Evolutionary conservation across 768 basidiomycete genomes (phyloP).

Genomic region (Cystobasidium tubakii): DNA sequence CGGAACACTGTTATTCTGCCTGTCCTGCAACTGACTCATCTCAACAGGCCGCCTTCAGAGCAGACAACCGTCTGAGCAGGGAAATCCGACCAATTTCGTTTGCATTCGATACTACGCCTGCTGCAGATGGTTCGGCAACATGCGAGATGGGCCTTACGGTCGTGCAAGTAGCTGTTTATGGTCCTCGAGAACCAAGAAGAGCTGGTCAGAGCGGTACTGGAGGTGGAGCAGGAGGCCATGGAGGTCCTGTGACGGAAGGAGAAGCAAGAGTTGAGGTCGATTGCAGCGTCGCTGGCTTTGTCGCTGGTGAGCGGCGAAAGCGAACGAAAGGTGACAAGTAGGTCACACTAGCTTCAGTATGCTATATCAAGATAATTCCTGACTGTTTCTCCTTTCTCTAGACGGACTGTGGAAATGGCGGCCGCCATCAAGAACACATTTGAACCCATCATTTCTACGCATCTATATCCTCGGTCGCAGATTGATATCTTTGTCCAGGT

Average conservation of each 20-base stretch:
- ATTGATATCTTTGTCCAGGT: constrained; percentile 93
- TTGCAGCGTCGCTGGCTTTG: constrained; percentile 76
- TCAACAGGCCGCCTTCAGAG: constrained; percentile 19
- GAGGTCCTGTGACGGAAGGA: constrained; percentile 58
- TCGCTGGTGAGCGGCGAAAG: constrained; percentile 31
- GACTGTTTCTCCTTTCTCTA: background rate
- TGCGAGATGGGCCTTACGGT: constrained; percentile 85
- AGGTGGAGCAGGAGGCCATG: constrained; percentile 29
- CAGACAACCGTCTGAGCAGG: constrained; percentile 34
- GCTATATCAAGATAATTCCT: background rate
- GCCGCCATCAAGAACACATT: constrained; percentile 86
- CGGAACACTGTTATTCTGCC: background rate
- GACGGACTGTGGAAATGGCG: constrained; percentile 61
- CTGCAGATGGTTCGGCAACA: constrained; percentile 68
- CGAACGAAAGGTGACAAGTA: constrained; percentile 37
- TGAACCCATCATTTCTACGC: constrained; percentile 85
- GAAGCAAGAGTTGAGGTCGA: constrained; percentile 85
- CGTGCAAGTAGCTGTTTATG: constrained; percentile 80
- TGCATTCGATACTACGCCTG: constrained; percentile 31
- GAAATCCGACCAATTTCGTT: constrained; percentile 30
- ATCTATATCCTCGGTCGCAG: constrained; percentile 84
- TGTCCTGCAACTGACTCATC: background rate
- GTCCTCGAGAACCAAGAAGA: constrained; percentile 80
- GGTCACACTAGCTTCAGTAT: background rate
- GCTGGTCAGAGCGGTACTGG: constrained; percentile 52